These are phyloP conservation scores for Gossypium davidsonii DNA, from an alignment of 441 rosid species.

Conservation along the genomic window DNA sequence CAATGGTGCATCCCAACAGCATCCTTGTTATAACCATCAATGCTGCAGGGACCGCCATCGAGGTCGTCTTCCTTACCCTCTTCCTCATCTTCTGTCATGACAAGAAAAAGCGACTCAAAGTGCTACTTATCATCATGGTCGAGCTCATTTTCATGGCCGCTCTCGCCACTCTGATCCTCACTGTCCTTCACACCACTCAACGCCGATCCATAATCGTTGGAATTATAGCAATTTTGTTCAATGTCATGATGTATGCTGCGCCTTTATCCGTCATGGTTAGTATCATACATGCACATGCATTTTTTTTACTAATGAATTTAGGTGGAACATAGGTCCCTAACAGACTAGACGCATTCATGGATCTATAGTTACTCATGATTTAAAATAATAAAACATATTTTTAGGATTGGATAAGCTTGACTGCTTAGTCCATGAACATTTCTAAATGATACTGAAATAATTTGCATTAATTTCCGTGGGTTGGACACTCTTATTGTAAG, in stretches of 20 bases:
- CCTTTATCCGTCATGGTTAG: conserved; percentile 81
- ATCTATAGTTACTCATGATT: no score
- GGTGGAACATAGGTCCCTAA: neutral
- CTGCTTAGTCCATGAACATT: no score
- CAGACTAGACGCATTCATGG: no score
- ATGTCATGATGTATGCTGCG: conserved; percentile 77
- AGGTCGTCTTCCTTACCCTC: conserved; percentile 41
- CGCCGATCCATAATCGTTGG: conserved; percentile 57
- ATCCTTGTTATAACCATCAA: conserved; percentile 66
- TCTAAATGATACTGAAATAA: neutral
- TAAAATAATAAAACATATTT: no score
- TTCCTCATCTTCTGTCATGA: conserved; percentile 40
- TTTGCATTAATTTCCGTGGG: neutral
- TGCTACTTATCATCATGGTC: conserved; percentile 19
- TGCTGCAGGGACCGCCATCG: conserved; percentile 53
- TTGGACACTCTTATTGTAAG: no score
- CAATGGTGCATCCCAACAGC: conserved; percentile 66
- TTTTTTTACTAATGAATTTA: neutral
- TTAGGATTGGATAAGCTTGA: no score
- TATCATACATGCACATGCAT: neutral
- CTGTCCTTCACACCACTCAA: conserved; percentile 39
- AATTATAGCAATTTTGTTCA: conserved; percentile 46
- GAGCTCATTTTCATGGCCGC: conserved; percentile 39
- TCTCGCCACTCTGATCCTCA: conserved; percentile 33
- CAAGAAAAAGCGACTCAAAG: conserved; percentile 32